Base-by-base conservation (phyloP, 768 basidiomycete species). In the Tricholoma bakamatsutake region DNA sequence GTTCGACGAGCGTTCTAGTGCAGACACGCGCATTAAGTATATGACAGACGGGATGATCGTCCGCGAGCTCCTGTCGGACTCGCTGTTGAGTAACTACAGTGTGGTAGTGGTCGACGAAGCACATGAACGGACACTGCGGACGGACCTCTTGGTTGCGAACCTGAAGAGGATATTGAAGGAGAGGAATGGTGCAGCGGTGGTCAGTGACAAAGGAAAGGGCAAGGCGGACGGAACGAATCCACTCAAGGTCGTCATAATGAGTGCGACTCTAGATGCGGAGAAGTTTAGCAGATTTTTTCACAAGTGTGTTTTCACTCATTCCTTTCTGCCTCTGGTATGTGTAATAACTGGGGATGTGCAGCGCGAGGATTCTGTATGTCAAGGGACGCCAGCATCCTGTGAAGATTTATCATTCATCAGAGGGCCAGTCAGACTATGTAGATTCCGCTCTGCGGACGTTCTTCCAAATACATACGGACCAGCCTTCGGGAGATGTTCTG, bases 41-140 rank as follows among this genome's bases (percentile, higher is more conserved):
- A 80, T 97, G 71, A 98, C 95, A 54, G 97, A 99, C 64, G 97
- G 97, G 59, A 98, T 98, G 90, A 85, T 98, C 61, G 87, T 95
- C 42, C 83, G 94, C 42, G 97, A 99, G 76, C 81, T 95, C 50
- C 78, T 95, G 58, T 82, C 81, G 42, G 93, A 95, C 66, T 76
- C 83, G 13, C 67, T 87, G 31, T 76, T 98, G 46, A 84, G 83
- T 52, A 79, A 78, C 56, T 99, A 98, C 71, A 88, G 89, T 65
- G 83, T 94, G 30, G 78, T 99, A 52, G 78, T 98, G 55, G 85
- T 99, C 42, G 97, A 99, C 63, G 97, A 99, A 69, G 97, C 97
- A 0, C 97, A 99, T 71, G 97, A 99, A 67, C 82, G 97, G 55
- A 96, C 93, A 0, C 73, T 99, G 28, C 82, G 95, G 39, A 99